Evolutionary conservation across 1,284 basidiomycete species (phyloP), one percentile per base, ranked within the genome.

Genomic region (Salmacisia buchloeana): DNA sequence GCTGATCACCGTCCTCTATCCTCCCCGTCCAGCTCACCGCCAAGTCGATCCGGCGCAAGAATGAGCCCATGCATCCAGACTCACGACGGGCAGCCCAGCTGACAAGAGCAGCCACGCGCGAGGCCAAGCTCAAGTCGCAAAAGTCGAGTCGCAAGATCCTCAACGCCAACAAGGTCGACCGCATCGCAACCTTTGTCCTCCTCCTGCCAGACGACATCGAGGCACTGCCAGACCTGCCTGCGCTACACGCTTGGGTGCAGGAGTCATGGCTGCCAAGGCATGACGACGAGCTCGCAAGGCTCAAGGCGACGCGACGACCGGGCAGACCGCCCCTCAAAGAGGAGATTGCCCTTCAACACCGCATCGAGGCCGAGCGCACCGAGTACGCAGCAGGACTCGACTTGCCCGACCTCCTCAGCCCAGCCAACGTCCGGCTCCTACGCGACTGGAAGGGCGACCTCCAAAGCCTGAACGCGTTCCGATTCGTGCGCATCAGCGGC

Each of bases 401-500:
- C 39, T 60, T 78, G 0, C 77, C 77, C 0, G 77, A 79, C 36
- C 66, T 79, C 18, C 68, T 65, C 58, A 71, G 66, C 52, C 46
- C 57, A 2, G 70, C 60, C 58, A 79, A 79, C 41, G 77, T 79
- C 39, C 60, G 61, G 23, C 62, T 78, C 3, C 65, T 79, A 2
- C 63, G 77, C 5, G 67, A 73, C 18, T 79, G 77, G 77, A 61
- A 76, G 31, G 77, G 77, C 5, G 75, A 78, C 59, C 69, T 69
- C 10, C 76, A 78, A 60, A 71, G 70, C 18, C 54, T 78, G 18
- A 70, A 69, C 15, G 61, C 71, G 38, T 79, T 77, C 63, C 69
- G 74, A 21, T 74, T 79, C 65, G 68, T 77, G 13, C 67, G 76
- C 18, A 71, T 79, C 58, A 77, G 72, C 63, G 70, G 61, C 18